Evolutionary conservation across 179 eudicot species (phyloP), one percentile per base, ranked within the genome.

Genomic region (Carnegiea gigantea): DNA sequence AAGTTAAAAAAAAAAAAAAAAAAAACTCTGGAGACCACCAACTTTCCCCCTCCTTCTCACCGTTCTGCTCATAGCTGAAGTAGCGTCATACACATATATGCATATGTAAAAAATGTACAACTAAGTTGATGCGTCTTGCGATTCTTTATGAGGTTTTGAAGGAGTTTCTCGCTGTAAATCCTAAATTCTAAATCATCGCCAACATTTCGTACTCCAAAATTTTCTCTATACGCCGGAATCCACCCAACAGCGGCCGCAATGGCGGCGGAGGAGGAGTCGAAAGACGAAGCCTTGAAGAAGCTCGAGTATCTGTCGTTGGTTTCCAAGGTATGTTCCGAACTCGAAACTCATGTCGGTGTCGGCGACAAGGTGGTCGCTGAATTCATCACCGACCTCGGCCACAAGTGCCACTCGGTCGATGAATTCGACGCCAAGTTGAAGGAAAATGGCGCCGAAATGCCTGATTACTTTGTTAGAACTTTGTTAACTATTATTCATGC

Each of bases 241-340:
- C 6, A 28, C 6, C 9, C 40, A 24, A 24, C 28, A 15, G 26
- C 10, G n/a, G 36, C 73, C 18, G 12, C 74, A 77, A 78, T 57
- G 62, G 76, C 18, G 68, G 78, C 24, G 17, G n/a, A 21, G 9
- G 53, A 78, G 36, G 26, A 62, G n/a, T 9, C 9, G 70, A 77
- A 81, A 20, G 89, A 76, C 30, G 89, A 75, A 0, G 82, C 82
- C 17, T 51, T 90, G 82, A 83, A 89, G 87, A 86, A 85, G 48
- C 77, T 91, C 5, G 87, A 88, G 72, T 90, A 90, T 75, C 85
- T 90, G 0, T 91, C 95, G 0, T 53, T 91, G 12, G 89, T 95
- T 0, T 94, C 98, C 8, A 95, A 95, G 88, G 97, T 95, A 18
- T 92, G 97, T 72, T 76, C 93, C 0, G 99, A 95, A 80, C 84